Base-by-base conservation (phyloP, 768 basidiomycete species). In the Atractiella rhizophila region DNA sequence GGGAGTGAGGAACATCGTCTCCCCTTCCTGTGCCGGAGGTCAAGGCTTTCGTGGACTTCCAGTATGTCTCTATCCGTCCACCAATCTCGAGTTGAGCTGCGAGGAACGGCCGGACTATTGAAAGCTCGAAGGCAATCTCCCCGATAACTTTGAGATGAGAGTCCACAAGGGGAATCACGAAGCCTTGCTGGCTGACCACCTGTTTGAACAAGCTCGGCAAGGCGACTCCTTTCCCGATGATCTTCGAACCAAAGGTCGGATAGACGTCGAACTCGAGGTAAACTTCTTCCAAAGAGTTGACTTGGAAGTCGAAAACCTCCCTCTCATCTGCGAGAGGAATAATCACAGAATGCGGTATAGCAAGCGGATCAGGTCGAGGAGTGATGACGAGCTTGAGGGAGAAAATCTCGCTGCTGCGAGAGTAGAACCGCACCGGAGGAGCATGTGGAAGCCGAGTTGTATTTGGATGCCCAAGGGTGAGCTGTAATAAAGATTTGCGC, bases 301-400 rank as follows among this genome's bases (percentile, higher is more conserved):
- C 69, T 60, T 94, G 88, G 64, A 96, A 91, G 12, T 74, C 64
- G 54, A 91, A 81, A 5, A 74, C 58, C 45, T 65, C 69, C 46
- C 74, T 70, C 42, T 65, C 67, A 44, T 76, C 73, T 24, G 66
- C 65, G 39, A 81, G 71, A 4, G 86, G 85, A 11, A 96, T 66
- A 19, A 81, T 73, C 40, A 96, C 71, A 25, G 73, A 82, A 54
- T 85, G 85, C 7, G 91, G 86, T 3, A 80, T 79, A 12, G 82
- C 42, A 28, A 74, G 74, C 31, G 74, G 72, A 35, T 78, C 76
- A 25, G 75, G 72, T 46, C 73, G 73, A 9, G 82, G 75, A 4
- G 86, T 85, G 68, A 98, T 81, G 43, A 96, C 85, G 49, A 98
- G 66, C 59, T 91, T 96, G 50, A 98, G 66, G 6, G 83, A 77